Conservation (phyloP, 495 filamentous ascomycete genomes). For the Xanthoparmelia taractica region DNA sequence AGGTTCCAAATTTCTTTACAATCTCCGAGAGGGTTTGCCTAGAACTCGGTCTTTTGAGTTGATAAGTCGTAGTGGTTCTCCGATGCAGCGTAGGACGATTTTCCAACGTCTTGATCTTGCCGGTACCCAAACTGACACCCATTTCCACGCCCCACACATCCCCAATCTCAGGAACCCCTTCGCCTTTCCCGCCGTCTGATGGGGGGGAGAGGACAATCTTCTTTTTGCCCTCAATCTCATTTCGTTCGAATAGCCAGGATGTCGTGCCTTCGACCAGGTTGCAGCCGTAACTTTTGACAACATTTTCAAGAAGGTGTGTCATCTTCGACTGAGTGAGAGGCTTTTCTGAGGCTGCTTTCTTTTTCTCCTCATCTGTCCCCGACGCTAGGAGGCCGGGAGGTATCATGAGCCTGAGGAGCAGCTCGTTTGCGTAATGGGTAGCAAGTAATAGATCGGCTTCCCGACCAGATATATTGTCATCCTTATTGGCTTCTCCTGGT, state of each 20-base stretch:
- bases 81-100: constrained; percentile 87
- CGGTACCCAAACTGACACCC: constrained; percentile 79
- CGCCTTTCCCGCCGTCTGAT: constrained; percentile 75
- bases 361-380: constrained; percentile 88
- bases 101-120: constrained; percentile 85
- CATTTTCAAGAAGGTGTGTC: constrained; percentile 77
- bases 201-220: constrained; percentile 91
- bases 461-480: constrained; percentile 58
- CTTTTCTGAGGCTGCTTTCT: constrained; percentile 77
- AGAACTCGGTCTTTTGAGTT: constrained; percentile 84
- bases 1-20: constrained; percentile 91
- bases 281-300: constrained; percentile 83
- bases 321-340: constrained; percentile 75
- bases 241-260: constrained; percentile 87
- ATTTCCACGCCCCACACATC: constrained; percentile 98
- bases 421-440: constrained; percentile 91
- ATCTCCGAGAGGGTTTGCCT: constrained; percentile 85
- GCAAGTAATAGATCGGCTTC: constrained; percentile 83
- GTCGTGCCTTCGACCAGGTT: constrained; percentile 96
- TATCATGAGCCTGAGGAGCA: constrained; percentile 81
- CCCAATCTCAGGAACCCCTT: constrained; percentile 81
- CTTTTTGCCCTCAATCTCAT: constrained; percentile 97
- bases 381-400: constrained; percentile 76
- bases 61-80: constrained; percentile 82
- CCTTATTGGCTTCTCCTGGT: constrained; percentile 45